Conservation (phyloP, 2,329 filamentous ascomycete genomes). For the Bipolaris zeicola region DNA sequence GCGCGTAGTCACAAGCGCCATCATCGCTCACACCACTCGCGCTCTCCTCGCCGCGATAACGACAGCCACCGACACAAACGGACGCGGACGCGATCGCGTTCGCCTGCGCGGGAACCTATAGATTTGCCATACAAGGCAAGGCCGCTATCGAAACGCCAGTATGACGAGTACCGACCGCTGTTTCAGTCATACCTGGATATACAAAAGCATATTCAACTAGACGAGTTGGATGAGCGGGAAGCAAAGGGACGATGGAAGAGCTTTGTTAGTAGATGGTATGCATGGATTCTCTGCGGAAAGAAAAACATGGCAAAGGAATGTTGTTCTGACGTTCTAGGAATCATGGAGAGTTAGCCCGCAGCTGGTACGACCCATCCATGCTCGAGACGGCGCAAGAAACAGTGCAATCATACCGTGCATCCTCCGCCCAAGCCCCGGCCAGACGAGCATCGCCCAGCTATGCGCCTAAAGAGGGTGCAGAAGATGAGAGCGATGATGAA, state of each 20-base stretch:
- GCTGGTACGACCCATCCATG: conserved; percentile 88
- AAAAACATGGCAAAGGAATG: neutral
- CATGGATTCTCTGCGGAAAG: neutral
- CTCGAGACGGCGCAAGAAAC: conserved; percentile 59
- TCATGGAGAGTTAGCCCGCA: conserved; percentile 79
- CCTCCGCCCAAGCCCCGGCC: conserved; percentile 14
- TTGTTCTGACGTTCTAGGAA: conserved; percentile 69
- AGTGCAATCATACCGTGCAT: conserved; percentile 26
- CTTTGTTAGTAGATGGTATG: conserved; percentile 84
- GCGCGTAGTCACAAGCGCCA: conserved; percentile 44
- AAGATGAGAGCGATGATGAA: conserved; percentile 50
- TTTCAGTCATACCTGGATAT: conserved; percentile 86
- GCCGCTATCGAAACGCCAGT: conserved; percentile 70
- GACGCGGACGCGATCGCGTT: conserved; percentile 31
- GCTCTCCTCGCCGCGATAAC: conserved; percentile 38
- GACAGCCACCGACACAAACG: conserved; percentile 33
- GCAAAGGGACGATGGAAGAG: conserved; percentile 88
- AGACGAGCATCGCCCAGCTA: conserved; percentile 33
- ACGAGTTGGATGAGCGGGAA: conserved; percentile 75
- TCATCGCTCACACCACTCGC: conserved; percentile 46
- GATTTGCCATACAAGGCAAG: conserved; percentile 69
- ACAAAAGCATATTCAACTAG: conserved; percentile 77
- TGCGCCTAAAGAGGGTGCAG: conserved; percentile 9
- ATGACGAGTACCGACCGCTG: conserved; percentile 69
- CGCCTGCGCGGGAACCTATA: conserved; percentile 33